Conservation (phyloP, 116 monocot genomes). For the Zostera marina region DNA sequence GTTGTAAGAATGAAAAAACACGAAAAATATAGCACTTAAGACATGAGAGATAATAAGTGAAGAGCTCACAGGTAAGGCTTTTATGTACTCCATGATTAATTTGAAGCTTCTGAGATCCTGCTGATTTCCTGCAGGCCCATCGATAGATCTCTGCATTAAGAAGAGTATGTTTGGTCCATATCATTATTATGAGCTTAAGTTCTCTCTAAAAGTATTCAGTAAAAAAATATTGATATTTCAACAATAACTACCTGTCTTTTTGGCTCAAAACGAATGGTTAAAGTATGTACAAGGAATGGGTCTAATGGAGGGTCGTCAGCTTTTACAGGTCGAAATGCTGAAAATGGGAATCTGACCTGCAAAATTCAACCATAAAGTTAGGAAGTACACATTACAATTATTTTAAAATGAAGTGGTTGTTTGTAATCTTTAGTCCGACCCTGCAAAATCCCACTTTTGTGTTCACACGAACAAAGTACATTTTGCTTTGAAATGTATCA, state of each 20-base stretch:
- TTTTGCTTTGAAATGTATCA: slow-evolving; percentile 80
- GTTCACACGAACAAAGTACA: slow-evolving; percentile 88
- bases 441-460: slow-evolving; percentile 93
- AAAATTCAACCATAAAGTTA: neutral
- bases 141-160: slow-evolving; percentile 48
- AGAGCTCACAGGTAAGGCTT: slow-evolving; percentile 87
- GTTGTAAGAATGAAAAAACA: no score
- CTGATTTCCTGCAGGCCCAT: slow-evolving; percentile 37
- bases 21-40: no score
- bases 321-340: slow-evolving; percentile 85
- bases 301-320: slow-evolving; percentile 93
- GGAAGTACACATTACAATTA: neutral
- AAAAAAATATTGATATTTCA: neutral
- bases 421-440: slow-evolving; percentile 32
- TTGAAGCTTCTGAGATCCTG: slow-evolving; percentile 83
- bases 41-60: neutral
- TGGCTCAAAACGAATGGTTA: slow-evolving; percentile 94
- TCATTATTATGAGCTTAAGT: neutral
- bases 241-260: slow-evolving; percentile 51
- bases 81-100: slow-evolving; percentile 87
- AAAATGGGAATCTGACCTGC: slow-evolving; percentile 94
- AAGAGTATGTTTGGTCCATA: neutral
- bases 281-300: slow-evolving; percentile 89
- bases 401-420: neutral
- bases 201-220: neutral